Base-by-base conservation (phyloP, 257 asterid species). In the Ehretia macrophylla region DNA sequence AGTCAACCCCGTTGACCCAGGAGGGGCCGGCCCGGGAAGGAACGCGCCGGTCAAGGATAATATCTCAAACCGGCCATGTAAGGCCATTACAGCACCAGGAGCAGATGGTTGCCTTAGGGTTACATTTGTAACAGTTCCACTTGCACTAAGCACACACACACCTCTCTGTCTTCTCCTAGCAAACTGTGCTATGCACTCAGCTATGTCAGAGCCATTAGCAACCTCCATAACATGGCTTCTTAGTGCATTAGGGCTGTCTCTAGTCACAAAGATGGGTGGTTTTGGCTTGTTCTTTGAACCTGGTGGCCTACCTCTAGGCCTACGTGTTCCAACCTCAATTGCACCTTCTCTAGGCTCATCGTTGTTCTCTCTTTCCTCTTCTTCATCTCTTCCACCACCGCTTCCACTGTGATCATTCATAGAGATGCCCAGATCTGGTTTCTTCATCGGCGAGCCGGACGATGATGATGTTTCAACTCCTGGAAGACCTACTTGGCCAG, bases 171-270 rank as follows among this genome's bases (percentile, higher is more conserved):
- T 51, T 14, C 48, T 62, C 44, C 67, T 62, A 1, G 67, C 60
- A 40, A 62, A 62, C n/a, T 62, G 59, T 0, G 59, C 67, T 1
- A 62, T 62, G 52, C 51, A 32, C 21, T 62, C 67, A 16, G 59
- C 60, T 23, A 62, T 45, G 17, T 62, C 67, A 0, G 67, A 38
- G 16, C 67, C 60, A 38, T 46, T 54, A 11, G 67, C 39, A n/a
- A 62, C 67, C 52, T 62, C 67, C 67, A 62, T 51, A 10, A 62
- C 59, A 23, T 62, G 67, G 67, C 67, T 62, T 49, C 53, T 56
- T 10, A 62, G 60, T 0, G 67, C 51, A 38, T 62, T 62, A 16
- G 67, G 67, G 52, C 67, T 62, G 59, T 62, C 67, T 18, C 22
- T 20, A 1, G 67, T 62, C 53, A 62, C 67, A 22, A 62, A 51